A percentile compares a stretch with the other conserved stretches of the same genome.
phyloP scores from a whole-genome alignment of 140 eudicot species.

The Bidens hawaiensis region DNA sequence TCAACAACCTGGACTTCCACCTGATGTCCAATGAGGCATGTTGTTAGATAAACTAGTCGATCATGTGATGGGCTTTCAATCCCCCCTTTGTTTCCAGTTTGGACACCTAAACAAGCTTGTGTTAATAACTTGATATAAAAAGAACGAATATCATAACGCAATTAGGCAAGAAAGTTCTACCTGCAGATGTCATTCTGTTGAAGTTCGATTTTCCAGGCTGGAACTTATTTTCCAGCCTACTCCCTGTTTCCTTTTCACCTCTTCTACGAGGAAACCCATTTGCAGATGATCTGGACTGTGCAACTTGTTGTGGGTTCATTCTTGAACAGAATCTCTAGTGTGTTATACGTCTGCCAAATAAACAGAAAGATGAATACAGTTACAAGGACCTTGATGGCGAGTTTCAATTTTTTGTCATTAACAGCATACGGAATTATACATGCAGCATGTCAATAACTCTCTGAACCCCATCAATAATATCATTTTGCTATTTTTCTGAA shows the following conservation, averaged over 20 bases:
- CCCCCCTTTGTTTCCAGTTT: constrained; percentile 46
- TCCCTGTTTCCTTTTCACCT: constrained; percentile 56
- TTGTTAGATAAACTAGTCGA: constrained; percentile 62
- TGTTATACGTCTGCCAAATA: not conserved
- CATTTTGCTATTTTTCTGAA: not conserved
- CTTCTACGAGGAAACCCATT: constrained; percentile 68
- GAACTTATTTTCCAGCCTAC: constrained; percentile 44
- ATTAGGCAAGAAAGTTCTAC: constrained; percentile 28
- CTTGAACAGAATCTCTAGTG: constrained; percentile 27
- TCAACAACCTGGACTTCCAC: constrained; percentile 88
- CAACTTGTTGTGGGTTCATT: constrained; percentile 64
- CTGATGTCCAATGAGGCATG: constrained; percentile 86
- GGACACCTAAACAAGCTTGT: constrained; percentile 30
- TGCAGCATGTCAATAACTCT: not conserved
- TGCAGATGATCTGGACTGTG: constrained; percentile 62
- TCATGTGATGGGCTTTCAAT: constrained; percentile 59
- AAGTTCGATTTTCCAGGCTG: constrained; percentile 59
- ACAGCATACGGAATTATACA: not conserved
- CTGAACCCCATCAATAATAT: not conserved
- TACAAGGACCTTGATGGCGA: not conserved
- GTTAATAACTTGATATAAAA: constrained; percentile 16
- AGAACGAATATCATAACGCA: not conserved
- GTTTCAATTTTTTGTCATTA: not conserved
- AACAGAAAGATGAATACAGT: not conserved
- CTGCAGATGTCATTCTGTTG: constrained; percentile 39